phyloP scores from a whole-genome alignment of 1,284 basidiomycete genomes.

The Microbotryomycetes sp. region DNA sequence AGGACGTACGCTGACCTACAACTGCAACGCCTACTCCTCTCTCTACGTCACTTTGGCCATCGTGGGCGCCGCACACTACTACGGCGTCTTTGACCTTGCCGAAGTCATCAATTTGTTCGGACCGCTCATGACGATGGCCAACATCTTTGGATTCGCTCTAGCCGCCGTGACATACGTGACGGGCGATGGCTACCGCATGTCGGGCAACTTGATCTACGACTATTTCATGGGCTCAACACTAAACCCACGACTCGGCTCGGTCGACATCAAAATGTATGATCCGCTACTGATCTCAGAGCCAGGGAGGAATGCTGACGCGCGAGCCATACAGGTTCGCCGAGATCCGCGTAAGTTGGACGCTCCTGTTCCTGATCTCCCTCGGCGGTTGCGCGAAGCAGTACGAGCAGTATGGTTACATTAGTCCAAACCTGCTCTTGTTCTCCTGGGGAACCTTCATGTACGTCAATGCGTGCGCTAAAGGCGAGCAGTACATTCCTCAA shows the following conservation, averaged over 20 bases:
- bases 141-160: conserved; percentile 80
- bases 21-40: conserved; percentile 87
- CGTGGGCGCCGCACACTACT: conserved; percentile 68
- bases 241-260: conserved; percentile 85
- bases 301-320: neutral
- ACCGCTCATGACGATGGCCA: conserved; percentile 89
- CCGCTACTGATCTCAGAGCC: neutral
- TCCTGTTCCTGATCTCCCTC: conserved; percentile 86
- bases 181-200: conserved; percentile 83
- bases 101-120: conserved; percentile 97
- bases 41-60: conserved; percentile 80
- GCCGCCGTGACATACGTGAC: conserved; percentile 70
- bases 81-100: conserved; percentile 79
- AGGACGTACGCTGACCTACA: conserved; percentile 89
- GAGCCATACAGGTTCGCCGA: conserved; percentile 55
- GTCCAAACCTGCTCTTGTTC: conserved; percentile 96
- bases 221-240: conserved; percentile 87
- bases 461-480: conserved; percentile 74
- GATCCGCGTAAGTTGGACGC: conserved; percentile 94
- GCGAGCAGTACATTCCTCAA: conserved; percentile 87
- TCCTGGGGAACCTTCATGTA: conserved; percentile 91
- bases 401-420: conserved; percentile 82
- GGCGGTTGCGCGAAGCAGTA: conserved; percentile 95
- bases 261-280: conserved; percentile 94
- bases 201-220: conserved; percentile 86